Conservation (phyloP, 352 stramenopile species). For the Phytophthora sojae region DNA sequence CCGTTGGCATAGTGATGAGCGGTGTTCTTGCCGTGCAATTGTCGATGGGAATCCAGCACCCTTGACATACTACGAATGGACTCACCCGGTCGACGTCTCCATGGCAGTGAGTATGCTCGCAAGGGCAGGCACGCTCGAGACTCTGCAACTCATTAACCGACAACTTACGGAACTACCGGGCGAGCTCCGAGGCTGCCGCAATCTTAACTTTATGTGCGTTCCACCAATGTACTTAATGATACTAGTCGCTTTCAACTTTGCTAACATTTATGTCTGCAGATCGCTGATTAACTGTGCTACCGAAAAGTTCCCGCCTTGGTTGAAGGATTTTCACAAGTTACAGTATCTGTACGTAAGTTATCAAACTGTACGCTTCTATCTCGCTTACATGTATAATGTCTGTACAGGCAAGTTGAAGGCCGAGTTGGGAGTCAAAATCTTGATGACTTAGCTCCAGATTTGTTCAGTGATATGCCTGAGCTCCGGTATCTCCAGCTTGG, state of each 20-base stretch:
- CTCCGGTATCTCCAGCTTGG: slow-evolving; percentile 47
- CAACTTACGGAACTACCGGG: slow-evolving; percentile 29
- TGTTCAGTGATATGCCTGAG: slow-evolving; percentile 36
- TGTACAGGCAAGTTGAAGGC: slow-evolving; percentile 45
- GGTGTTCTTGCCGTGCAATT: slow-evolving; percentile 47
- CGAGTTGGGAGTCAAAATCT: slow-evolving; percentile 27
- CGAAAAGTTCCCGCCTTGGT: slow-evolving; percentile 34
- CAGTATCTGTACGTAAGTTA: slow-evolving; percentile 39
- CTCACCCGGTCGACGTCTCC: too few species aligned
- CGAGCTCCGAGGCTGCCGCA: slow-evolving; percentile 31
- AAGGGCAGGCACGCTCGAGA: slow-evolving; percentile 30
- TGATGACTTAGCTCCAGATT: slow-evolving; percentile 17
- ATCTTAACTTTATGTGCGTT: slow-evolving; percentile 49
- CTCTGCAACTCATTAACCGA: slow-evolving; percentile 44
- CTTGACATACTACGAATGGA: too few species aligned
- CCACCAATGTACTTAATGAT: not conserved
- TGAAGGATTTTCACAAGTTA: slow-evolving; percentile 37
- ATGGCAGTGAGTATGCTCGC: slow-evolving; percentile 28
- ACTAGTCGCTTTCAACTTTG: too few species aligned
- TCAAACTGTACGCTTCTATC: not conserved
- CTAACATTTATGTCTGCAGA: slow-evolving; percentile 11
- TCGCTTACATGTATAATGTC: not conserved
- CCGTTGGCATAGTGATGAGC: slow-evolving; percentile 3
- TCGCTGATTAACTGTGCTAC: slow-evolving; percentile 35
- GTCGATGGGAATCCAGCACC: too few species aligned